Percentiles rank a stretch among this genome's conserved stretches.
phyloP scores from a whole-genome alignment of 768 basidiomycete species.

The Paxillus rubicundulus region DNA sequence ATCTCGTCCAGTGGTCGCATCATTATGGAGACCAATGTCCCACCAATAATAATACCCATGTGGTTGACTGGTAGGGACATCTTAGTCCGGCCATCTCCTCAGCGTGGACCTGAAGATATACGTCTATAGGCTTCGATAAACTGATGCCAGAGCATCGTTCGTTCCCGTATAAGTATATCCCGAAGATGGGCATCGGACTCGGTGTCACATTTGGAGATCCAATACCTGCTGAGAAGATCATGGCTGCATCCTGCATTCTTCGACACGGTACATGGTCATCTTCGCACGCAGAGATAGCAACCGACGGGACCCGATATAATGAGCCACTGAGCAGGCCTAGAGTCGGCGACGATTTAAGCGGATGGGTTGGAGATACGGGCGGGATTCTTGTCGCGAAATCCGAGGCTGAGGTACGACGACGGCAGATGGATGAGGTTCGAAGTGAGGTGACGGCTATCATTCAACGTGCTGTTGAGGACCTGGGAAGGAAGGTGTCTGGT shows the following conservation, averaged over 20 bases:
- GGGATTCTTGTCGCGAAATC: conserved; percentile 2
- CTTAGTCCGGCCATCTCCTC: neutral
- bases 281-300: neutral
- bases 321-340: neutral
- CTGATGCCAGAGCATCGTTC: conserved; percentile 86
- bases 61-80: conserved; percentile 74
- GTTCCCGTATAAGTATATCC: conserved; percentile 71
- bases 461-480: conserved; percentile 49
- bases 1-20: conserved; percentile 65
- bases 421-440: conserved; percentile 41
- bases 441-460: conserved; percentile 54
- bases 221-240: conserved; percentile 44
- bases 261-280: neutral
- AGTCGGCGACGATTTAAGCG: neutral
- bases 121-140: conserved; percentile 66
- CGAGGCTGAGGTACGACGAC: conserved; percentile 6
- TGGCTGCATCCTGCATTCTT: conserved; percentile 16
- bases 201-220: conserved; percentile 82
- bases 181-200: conserved; percentile 59
- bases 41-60: conserved; percentile 86
- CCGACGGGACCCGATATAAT: neutral
- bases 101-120: neutral
- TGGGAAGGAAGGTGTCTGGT: conserved; percentile 53
- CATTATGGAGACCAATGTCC: conserved; percentile 61
- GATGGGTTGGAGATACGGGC: conserved; percentile 14